Evolutionary conservation across 169 alveolate genomes (phyloP).

Genomic region (Eimeria maxima): DNA sequence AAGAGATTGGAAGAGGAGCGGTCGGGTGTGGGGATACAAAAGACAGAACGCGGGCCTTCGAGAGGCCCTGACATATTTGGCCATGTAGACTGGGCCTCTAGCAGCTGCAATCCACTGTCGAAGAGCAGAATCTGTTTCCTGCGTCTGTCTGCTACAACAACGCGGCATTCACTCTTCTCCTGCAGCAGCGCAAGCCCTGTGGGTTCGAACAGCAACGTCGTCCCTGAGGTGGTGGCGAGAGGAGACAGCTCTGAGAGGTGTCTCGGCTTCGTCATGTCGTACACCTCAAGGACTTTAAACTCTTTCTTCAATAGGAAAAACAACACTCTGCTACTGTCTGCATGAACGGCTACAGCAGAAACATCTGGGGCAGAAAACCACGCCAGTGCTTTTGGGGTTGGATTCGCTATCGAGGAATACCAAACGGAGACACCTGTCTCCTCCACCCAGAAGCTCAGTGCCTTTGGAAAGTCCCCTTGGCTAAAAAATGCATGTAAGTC

Average conservation of each 20-base stretch:
- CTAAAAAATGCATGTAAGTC: background rate
- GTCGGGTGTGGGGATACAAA: constrained; percentile 11
- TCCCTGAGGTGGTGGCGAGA: background rate
- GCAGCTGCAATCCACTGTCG: background rate
- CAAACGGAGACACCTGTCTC: background rate
- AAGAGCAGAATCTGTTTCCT: background rate
- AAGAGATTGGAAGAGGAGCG: background rate
- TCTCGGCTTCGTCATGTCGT: constrained; percentile 34
- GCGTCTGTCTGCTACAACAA: background rate
- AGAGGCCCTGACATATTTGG: background rate
- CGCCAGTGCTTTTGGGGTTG: constrained; percentile 36
- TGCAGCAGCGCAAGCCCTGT: background rate
- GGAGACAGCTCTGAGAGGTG: background rate
- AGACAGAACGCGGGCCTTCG: constrained; percentile 1
- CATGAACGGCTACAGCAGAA: constrained; percentile 3
- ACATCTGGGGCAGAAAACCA: background rate
- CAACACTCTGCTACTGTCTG: background rate
- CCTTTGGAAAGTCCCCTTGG: constrained; percentile 44
- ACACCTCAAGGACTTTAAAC: background rate
- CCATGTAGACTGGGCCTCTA: background rate
- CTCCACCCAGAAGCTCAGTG: constrained; percentile 52
- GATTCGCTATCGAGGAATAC: background rate
- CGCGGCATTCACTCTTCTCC: background rate
- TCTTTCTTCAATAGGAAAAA: background rate
- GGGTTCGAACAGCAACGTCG: background rate